A percentile compares a stretch with the other conserved stretches of the same genome.
Conservation (phyloP, 306 rosid species). For the Trifolium pratense region DNA sequence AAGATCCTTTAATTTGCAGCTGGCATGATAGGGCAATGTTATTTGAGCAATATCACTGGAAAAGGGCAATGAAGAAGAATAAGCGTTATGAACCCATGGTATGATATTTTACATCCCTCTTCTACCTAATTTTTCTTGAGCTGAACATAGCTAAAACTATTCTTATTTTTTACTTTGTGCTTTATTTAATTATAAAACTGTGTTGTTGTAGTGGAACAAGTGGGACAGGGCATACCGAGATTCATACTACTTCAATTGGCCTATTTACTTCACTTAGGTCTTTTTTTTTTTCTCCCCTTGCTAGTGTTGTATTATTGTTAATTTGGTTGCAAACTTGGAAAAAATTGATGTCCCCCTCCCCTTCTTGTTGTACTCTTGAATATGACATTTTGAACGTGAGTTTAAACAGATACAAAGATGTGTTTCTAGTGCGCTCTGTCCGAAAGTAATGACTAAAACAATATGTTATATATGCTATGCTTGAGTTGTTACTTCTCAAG, state of each 20-base stretch:
- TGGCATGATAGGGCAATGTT: slow-evolving; percentile 89
- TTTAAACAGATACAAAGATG: slow-evolving; percentile 7
- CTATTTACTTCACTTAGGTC: slow-evolving; percentile 73
- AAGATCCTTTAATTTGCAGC: slow-evolving; percentile 52
- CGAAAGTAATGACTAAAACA: slow-evolving; percentile 1
- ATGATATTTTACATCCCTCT: slow-evolving; percentile 28
- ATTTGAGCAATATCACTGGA: slow-evolving; percentile 92
- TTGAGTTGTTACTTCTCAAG: slow-evolving; percentile 5
- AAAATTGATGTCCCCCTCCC: slow-evolving; percentile 20
- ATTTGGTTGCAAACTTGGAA: slow-evolving; percentile 39
- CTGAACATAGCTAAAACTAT: background rate
- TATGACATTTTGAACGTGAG: background rate
- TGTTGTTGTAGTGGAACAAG: slow-evolving; percentile 87
- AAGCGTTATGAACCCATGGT: slow-evolving; percentile 74
- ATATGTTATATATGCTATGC: background rate
- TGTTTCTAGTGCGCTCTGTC: background rate
- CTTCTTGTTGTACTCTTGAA: slow-evolving; percentile 8
- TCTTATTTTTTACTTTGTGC: slow-evolving; percentile 9
- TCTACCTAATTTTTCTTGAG: slow-evolving; percentile 15
- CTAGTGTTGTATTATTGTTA: slow-evolving; percentile 18
- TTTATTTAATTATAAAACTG: slow-evolving; percentile 30
- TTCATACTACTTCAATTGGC: slow-evolving; percentile 78
- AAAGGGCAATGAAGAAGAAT: slow-evolving; percentile 68
- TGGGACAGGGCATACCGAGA: slow-evolving; percentile 71
- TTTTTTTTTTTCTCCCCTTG: background rate